Evolutionary conservation across 75 land plant genomes (phyloP).

Genomic region (Pseudotsuga menziesii): DNA sequence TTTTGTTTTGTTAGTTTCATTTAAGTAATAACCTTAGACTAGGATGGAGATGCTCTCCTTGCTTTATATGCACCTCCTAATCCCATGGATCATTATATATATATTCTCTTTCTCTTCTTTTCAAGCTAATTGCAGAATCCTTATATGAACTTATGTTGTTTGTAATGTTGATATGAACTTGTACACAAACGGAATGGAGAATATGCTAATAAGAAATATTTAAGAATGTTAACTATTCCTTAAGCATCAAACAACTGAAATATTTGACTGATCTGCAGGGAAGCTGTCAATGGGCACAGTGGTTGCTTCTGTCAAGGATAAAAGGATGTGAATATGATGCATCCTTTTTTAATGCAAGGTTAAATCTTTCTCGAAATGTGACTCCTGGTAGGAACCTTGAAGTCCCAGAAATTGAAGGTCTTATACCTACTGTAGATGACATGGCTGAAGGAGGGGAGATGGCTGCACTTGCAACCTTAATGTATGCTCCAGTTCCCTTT

Average conservation of each 20-base stretch:
- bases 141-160: background rate
- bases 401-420: conserved; percentile 41
- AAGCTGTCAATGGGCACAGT: conserved; percentile 87
- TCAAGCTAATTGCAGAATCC: background rate
- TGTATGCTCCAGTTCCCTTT: conserved; percentile 71
- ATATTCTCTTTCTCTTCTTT: too few relatives aligned
- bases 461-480: conserved; percentile 85
- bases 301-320: conserved; percentile 73
- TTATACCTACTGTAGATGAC: conserved; percentile 71
- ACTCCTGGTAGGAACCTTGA: conserved; percentile 24
- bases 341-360: conserved; percentile 82
- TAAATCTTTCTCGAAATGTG: conserved; percentile 39
- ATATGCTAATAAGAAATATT: background rate
- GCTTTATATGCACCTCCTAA: too few relatives aligned
- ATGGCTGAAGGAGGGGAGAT: conserved; percentile 77
- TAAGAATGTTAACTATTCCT: background rate
- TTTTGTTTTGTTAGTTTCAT: too few relatives aligned
- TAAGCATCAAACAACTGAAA: background rate
- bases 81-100: too few relatives aligned
- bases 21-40: too few relatives aligned
- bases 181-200: background rate
- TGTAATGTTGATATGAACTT: background rate
- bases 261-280: conserved; percentile 40
- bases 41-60: too few relatives aligned
- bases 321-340: conserved; percentile 92